phyloP scores from a whole-genome alignment of 441 rosid genomes.

The Populus hybrid region DNA sequence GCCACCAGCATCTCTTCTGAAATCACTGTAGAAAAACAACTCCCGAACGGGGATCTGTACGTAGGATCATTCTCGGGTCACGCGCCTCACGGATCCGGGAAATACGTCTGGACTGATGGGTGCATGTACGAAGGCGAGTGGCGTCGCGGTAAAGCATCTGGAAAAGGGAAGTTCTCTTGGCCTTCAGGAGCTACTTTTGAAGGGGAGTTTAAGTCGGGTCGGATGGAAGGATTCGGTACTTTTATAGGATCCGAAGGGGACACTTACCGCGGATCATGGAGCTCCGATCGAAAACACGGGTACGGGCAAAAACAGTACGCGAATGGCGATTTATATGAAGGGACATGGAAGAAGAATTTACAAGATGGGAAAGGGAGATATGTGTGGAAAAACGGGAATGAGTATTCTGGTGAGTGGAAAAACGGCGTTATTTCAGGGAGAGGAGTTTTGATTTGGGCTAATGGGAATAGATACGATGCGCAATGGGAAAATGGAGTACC shows the following conservation, averaged over 20 bases:
- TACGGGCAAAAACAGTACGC: constrained; percentile 65
- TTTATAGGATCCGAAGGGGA: constrained; percentile 86
- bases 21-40: constrained; percentile 45
- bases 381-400: constrained; percentile 81
- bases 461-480: constrained; percentile 75
- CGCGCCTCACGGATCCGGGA: constrained; percentile 90
- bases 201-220: constrained; percentile 84
- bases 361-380: constrained; percentile 84
- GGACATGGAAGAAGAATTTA: constrained; percentile 72
- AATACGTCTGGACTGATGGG: constrained; percentile 88
- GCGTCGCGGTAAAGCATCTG: constrained; percentile 83
- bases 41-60: constrained; percentile 90
- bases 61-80: constrained; percentile 62
- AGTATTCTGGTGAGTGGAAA: constrained; percentile 78
- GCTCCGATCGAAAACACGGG: constrained; percentile 74
- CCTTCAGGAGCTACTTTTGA: constrained; percentile 91
- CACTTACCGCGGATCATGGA: constrained; percentile 78
- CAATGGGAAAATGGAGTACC: constrained; percentile 83
- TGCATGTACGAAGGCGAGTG: constrained; percentile 98
- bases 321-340: constrained; percentile 80
- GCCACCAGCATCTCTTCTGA: neutral
- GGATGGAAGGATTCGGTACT: constrained; percentile 90
- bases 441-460: constrained; percentile 62
- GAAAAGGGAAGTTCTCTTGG: constrained; percentile 96
- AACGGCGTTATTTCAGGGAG: constrained; percentile 74